These are phyloP conservation scores for Yamadazyma kitorensis DNA, from an alignment of 805 yeast genomes.

Conservation along the genomic window DNA sequence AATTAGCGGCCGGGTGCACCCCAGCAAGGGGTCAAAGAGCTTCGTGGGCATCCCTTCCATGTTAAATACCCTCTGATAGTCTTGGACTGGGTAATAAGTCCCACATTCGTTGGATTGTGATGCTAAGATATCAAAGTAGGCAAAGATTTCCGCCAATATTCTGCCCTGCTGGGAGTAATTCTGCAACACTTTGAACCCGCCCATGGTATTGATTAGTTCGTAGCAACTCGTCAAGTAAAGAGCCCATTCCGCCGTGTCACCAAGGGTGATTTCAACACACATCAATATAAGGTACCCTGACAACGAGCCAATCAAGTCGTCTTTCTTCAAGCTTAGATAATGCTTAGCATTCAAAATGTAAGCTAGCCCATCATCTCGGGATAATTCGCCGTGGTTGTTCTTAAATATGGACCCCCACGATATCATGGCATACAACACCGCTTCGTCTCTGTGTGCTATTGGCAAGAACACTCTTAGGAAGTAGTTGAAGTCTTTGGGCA, in stretches of 20 bases:
- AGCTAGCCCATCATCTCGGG: not conserved
- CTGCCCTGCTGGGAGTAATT: slow-evolving; percentile 9
- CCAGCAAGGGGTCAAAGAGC: slow-evolving; percentile 21
- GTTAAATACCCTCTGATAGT: slow-evolving; percentile 12
- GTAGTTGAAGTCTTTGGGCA: slow-evolving; percentile 49
- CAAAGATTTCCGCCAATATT: slow-evolving; percentile 12
- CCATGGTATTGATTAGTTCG: slow-evolving; percentile 11
- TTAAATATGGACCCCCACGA: slow-evolving; percentile 57
- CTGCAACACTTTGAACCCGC: slow-evolving; percentile 10
- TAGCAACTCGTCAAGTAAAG: slow-evolving; percentile 9
- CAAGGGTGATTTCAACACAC: slow-evolving; percentile 33
- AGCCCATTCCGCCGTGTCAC: slow-evolving; percentile 20
- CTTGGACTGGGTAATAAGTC: slow-evolving; percentile 18
- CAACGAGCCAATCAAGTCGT: slow-evolving; percentile 23
- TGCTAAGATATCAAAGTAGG: slow-evolving; percentile 14
- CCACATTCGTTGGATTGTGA: slow-evolving; percentile 18
- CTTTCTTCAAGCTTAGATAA: not conserved
- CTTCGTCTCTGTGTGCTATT: slow-evolving; percentile 48
- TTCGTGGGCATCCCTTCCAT: slow-evolving; percentile 4
- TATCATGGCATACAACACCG: slow-evolving; percentile 49
- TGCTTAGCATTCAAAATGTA: not conserved
- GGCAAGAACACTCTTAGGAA: slow-evolving; percentile 51
- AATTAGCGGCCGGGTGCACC: slow-evolving; percentile 11
- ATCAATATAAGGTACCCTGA: slow-evolving; percentile 25
- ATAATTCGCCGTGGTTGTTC: not conserved